Base-by-base conservation (phyloP, 768 basidiomycete genomes). In the Pilatotrama ljubarskyi region DNA sequence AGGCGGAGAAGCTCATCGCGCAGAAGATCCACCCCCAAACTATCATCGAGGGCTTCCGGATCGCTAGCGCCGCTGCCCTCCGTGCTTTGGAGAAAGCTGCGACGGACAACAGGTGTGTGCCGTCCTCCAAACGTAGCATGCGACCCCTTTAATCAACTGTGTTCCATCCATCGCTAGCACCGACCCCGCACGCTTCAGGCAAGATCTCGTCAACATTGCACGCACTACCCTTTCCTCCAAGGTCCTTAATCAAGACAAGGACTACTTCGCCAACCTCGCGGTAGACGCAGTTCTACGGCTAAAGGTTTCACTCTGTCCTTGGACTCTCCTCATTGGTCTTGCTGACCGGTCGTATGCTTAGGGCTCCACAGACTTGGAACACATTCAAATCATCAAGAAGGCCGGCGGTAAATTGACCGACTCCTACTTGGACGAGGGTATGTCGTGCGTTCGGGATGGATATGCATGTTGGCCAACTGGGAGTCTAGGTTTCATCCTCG, bases 331-430 rank as follows among this genome's bases (percentile, higher is more conserved):
- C n/a, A n/a, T n/a, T n/a, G n/a, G n/a, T n/a, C n/a, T n/a, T 48
- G 66, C 43, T 29, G 11, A 40, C 7, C 25, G 18, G 18, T 48
- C 2, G 11, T 35, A 8, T 26, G 15, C 49, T 7, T 68, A 94
- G 90, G 97, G 97, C 37, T 97, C 95, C 37, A 95, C 92, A 51
- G 90, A 98, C 76, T 80, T 99, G 35, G 96, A 99, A 66, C 95
- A 98, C 73, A 98, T 99, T 65, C 96, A 99, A 75, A 89, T 98
- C 73, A 99, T 98, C 80, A 99, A 99, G 83, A 98, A 98, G 76
- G 93, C 92, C n/a, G 96, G 96, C 58, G 96, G 96, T 51, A 99
- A 98, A 78, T 82, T 99, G 68, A 96, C 94, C 0, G 96, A 98
- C 69, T 96, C 94, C 6, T 99, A 98, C 78, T 85, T 99, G 35